These are phyloP conservation scores for Phytomonas francai DNA, from an alignment of 208 protist species.

Conservation along the genomic window DNA sequence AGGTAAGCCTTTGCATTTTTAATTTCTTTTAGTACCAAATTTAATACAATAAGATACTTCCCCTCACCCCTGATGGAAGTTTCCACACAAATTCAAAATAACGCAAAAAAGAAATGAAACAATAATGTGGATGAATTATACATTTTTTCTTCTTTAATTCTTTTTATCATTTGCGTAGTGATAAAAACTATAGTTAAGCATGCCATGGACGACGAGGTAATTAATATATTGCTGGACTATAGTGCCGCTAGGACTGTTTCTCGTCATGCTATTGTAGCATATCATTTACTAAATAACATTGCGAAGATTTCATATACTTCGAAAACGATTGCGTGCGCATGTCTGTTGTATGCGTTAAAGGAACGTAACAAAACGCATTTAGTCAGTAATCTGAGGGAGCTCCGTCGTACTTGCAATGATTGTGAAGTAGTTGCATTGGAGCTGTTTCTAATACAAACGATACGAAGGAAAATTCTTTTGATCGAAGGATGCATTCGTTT, in stretches of 20 bases:
- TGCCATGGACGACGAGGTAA: constrained; percentile 14
- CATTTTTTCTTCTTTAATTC: constrained; percentile 8
- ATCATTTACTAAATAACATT: constrained; percentile 16
- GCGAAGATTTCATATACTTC: constrained; percentile 5
- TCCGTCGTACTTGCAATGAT: constrained; percentile 15
- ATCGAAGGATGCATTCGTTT: constrained; percentile 66
- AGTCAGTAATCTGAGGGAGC: constrained; percentile 4
- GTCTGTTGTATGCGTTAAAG: constrained; percentile 58
- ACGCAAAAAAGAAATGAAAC: background rate
- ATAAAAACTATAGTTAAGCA: background rate
- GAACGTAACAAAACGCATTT: constrained; percentile 28
- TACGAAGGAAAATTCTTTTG: constrained; percentile 54
- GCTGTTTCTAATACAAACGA: constrained; percentile 44
- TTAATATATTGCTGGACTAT: constrained; percentile 18
- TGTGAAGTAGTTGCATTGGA: constrained; percentile 58
- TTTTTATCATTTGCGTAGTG: constrained; percentile 5
- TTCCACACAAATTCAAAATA: background rate
- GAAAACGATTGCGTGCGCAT: constrained; percentile 21
- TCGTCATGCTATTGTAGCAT: constrained; percentile 19
- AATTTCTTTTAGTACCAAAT: constrained; percentile 9
- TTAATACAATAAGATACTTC: background rate
- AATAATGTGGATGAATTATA: background rate
- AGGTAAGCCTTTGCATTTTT: background rate
- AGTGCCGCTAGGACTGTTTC: constrained; percentile 15
- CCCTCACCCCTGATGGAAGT: background rate